Percentiles rank a stretch among this genome's conserved stretches.
Evolutionary conservation across 2,329 filamentous ascomycete species (phyloP).

Genomic region (Colletotrichum sp.): DNA sequence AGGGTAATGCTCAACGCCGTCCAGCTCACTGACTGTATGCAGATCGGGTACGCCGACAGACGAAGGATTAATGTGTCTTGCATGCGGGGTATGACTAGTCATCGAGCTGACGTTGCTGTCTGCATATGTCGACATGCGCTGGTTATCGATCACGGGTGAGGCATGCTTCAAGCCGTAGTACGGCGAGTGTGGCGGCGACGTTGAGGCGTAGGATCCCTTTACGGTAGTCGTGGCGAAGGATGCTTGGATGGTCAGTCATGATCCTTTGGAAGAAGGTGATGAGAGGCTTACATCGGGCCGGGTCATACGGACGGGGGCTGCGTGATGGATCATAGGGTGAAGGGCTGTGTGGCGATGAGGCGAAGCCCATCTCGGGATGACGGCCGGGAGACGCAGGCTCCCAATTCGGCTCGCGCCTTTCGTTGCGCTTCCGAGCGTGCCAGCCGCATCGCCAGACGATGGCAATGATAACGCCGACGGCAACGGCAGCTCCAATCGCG

Average conservation of each 20-base stretch:
- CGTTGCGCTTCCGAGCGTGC: slow-evolving; percentile 18
- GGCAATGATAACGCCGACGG: slow-evolving; percentile 3
- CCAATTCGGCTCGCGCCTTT: slow-evolving; percentile 12
- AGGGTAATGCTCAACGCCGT: not conserved
- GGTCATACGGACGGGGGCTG: not conserved
- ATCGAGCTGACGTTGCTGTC: slow-evolving; percentile 13
- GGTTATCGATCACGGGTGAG: not conserved
- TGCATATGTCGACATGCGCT: not conserved
- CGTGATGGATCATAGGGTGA: not conserved
- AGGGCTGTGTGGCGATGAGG: slow-evolving; percentile 2
- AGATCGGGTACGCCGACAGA: not conserved
- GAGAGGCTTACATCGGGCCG: not conserved
- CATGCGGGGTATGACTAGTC: not conserved
- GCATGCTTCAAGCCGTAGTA: slow-evolving; percentile 1
- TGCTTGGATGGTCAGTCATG: not conserved
- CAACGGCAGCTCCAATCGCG: slow-evolving; percentile 21
- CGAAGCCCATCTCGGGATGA: slow-evolving; percentile 13
- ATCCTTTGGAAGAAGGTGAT: not conserved
- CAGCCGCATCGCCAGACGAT: slow-evolving; percentile 18
- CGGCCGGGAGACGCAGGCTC: not conserved
- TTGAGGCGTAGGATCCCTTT: not conserved
- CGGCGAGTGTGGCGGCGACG: slow-evolving; percentile 8
- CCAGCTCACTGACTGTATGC: slow-evolving; percentile 13
- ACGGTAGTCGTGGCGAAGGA: slow-evolving; percentile 4
- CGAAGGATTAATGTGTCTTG: not conserved